phyloP scores from a whole-genome alignment of 805 yeast genomes.

The Huiozyma naganishii region DNA sequence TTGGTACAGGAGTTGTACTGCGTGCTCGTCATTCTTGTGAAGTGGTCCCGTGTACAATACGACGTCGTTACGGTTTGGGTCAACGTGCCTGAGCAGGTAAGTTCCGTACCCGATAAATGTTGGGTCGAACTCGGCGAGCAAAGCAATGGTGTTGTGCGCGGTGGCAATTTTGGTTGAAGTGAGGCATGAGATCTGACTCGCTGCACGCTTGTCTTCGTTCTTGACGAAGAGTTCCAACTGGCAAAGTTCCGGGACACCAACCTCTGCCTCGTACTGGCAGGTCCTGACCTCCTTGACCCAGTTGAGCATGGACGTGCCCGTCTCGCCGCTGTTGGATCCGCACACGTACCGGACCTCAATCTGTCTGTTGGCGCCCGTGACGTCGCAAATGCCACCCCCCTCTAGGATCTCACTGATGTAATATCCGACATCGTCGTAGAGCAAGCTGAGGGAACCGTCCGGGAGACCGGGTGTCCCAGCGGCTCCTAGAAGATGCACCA shows the following conservation, averaged over 20 bases:
- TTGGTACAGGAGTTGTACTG: constrained; percentile 2
- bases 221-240: constrained; percentile 21
- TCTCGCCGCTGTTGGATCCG: constrained; percentile 22
- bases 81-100: constrained; percentile 13
- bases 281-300: constrained; percentile 43
- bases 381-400: constrained; percentile 50
- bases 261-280: constrained; percentile 44
- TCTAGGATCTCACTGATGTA: constrained; percentile 28
- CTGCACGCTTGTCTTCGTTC: constrained; percentile 15
- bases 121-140: constrained; percentile 15
- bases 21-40: background rate
- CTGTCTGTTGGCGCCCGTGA: constrained; percentile 41
- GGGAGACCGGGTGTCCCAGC: constrained; percentile 13
- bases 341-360: constrained; percentile 51
- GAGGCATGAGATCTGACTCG: constrained; percentile 12
- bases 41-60: constrained; percentile 2
- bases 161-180: background rate
- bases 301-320: constrained; percentile 15
- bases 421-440: constrained; percentile 27
- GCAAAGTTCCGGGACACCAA: constrained; percentile 44
- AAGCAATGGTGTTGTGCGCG: constrained; percentile 6
- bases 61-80: background rate
- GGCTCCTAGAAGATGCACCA: constrained; percentile 15
- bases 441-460: no score
- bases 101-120: constrained; percentile 20